Evolutionary conservation across 306 rosid species (phyloP), one percentile per base, ranked within the genome.

Genomic region (Castanea crenata): DNA sequence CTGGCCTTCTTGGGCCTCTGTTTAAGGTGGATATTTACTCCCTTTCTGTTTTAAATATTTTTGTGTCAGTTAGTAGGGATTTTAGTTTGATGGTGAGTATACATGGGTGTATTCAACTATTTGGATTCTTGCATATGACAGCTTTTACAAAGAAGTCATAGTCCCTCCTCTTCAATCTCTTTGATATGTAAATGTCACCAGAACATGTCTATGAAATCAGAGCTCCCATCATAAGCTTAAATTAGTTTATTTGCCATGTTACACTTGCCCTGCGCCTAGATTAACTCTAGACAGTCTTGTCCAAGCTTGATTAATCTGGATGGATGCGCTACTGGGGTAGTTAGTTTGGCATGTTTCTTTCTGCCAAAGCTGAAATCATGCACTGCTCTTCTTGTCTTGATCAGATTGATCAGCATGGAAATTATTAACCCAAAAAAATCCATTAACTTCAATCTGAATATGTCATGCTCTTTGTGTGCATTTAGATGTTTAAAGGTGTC

Each of bases 1-100:
- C 92, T 54, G 98, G 98, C 67, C 79, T 91, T 52, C 89, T 93
- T 73, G 96, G 99, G 54, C 99, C 99, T 63, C 86, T 93, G 76
- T 96, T 93, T 82, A 89, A 91, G 97, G 99, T 95, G 14, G 32
- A 77, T 79, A 51, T 56, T 78, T 84, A 69, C 69, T 55, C 56
- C 82, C 59, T 64, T 55, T 59, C 18, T 23, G 34, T 38, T 72
- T 51, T 67, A 58, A 46, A 69, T 78, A 74, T 73, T n/a, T n/a
- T 64, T 64, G 2, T 4, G 25, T 4, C 29, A 18, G 25, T 35
- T 67, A n/a, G 41, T 15, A 9, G 16, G 72, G 72, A 49, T 35
- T 67, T 32, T 68, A 68, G 27, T 19, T 19, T 35, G 51, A 35
- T 9, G 6, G 52, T 19, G 52, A 68, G 52, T n/a, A 15, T 3